A percentile compares a stretch with the other conserved stretches of the same genome.
These are phyloP conservation scores for Schwanniomyces sp. DNA, from an alignment of 805 yeast genomes.

Conservation along the genomic window DNA sequence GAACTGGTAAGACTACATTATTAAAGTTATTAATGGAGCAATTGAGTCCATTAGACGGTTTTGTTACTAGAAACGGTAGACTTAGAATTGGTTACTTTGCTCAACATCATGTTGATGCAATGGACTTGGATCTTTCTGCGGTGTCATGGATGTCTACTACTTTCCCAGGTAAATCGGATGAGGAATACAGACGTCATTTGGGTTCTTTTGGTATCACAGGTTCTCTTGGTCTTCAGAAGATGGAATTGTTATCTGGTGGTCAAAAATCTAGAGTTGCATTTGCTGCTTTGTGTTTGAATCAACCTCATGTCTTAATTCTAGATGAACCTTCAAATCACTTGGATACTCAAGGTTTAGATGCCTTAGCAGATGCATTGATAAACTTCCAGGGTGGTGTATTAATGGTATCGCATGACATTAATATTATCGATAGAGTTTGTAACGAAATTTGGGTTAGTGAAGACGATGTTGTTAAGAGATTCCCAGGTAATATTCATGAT, in stretches of 20 bases:
- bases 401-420: slow-evolving; percentile 97
- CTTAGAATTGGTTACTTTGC: slow-evolving; percentile 95
- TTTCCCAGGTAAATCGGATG: slow-evolving; percentile 92
- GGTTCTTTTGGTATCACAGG: slow-evolving; percentile 98
- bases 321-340: slow-evolving; percentile 99
- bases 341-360: slow-evolving; percentile 98
- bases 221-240: slow-evolving; percentile 85
- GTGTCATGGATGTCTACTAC: slow-evolving; percentile 91
- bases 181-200: slow-evolving; percentile 93
- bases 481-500: slow-evolving; percentile 80
- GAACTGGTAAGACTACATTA: slow-evolving; percentile 97
- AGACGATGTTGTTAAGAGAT: slow-evolving; percentile 72
- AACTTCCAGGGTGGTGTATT: slow-evolving; percentile 92
- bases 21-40: slow-evolving; percentile 82
- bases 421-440: slow-evolving; percentile 85
- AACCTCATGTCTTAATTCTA: slow-evolving; percentile 87
- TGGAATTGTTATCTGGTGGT: slow-evolving; percentile 92
- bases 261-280: slow-evolving; percentile 98
- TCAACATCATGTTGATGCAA: slow-evolving; percentile 97
- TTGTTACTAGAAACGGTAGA: slow-evolving; percentile 77
- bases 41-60: slow-evolving; percentile 73
- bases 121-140: slow-evolving; percentile 84
- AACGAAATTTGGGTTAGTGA: slow-evolving; percentile 96
- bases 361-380: slow-evolving; percentile 83
- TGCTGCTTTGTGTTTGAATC: slow-evolving; percentile 86